phyloP scores from a whole-genome alignment of 1,284 basidiomycete species.

The Heterobasidion parviporum region DNA sequence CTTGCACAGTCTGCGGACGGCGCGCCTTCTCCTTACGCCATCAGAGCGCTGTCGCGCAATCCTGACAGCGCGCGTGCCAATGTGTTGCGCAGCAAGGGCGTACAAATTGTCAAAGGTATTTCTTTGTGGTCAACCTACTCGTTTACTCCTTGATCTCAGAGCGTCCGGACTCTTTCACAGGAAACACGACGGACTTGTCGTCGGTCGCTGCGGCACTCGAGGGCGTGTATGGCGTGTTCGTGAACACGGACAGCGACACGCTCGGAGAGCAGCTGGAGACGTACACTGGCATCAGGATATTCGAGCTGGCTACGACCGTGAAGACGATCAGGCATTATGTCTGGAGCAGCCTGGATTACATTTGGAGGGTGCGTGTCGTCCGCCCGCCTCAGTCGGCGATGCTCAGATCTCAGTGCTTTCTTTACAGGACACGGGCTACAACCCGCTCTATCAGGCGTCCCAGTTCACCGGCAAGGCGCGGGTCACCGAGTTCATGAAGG shows the following conservation, averaged over 20 bases:
- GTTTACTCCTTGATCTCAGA: neutral
- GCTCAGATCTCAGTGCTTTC: neutral
- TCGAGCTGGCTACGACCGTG: conserved; percentile 32
- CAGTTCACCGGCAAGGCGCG: conserved; percentile 38
- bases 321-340: conserved; percentile 34
- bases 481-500: conserved; percentile 33
- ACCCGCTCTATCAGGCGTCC: conserved; percentile 22
- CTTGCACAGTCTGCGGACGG: conserved; percentile 30
- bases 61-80: neutral
- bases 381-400: neutral
- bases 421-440: conserved; percentile 15
- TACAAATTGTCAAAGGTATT: conserved; percentile 32
- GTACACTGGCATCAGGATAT: conserved; percentile 34
- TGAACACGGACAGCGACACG: conserved; percentile 40
- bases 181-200: conserved; percentile 24
- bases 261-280: conserved; percentile 36
- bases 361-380: conserved; percentile 26
- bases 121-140: neutral
- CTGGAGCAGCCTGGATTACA: conserved; percentile 39
- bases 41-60: conserved; percentile 30
- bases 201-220: conserved; percentile 26
- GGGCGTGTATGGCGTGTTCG: conserved; percentile 35
- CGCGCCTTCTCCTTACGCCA: conserved; percentile 31
- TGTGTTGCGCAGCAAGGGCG: conserved; percentile 23
- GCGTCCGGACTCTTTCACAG: conserved; percentile 10